These are phyloP conservation scores for Vigna hirtella DNA, from an alignment of 306 rosid species.

Conservation along the genomic window DNA sequence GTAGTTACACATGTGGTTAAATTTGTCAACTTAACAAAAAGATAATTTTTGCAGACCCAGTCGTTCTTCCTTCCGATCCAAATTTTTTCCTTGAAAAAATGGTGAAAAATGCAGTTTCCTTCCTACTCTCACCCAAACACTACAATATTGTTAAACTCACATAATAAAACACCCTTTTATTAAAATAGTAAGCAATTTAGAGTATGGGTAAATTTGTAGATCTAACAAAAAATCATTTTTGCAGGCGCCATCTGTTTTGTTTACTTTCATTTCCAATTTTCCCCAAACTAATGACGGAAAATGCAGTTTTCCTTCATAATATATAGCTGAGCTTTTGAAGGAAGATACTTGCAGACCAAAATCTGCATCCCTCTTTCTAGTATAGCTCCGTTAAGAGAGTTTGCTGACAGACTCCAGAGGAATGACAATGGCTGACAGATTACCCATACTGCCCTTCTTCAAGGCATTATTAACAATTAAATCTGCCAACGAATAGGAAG, in stretches of 20 bases:
- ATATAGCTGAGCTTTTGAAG: constrained; percentile 65
- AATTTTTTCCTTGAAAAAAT: background rate
- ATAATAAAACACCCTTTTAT: background rate
- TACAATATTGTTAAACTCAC: constrained; percentile 31
- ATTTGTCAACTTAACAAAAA: background rate
- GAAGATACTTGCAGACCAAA: constrained; percentile 53
- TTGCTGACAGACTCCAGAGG: constrained; percentile 66
- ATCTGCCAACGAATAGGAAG: constrained; percentile 83
- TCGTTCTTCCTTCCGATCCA: background rate
- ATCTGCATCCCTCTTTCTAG: constrained; percentile 43
- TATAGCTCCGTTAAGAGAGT: constrained; percentile 46
- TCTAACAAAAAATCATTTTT: background rate
- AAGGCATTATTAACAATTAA: constrained; percentile 74
- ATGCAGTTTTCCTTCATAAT: constrained; percentile 12
- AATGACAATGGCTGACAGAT: constrained; percentile 86
- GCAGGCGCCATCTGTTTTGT: background rate
- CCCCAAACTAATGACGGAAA: background rate
- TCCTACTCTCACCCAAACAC: background rate
- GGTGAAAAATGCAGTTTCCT: background rate
- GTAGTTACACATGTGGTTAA: background rate
- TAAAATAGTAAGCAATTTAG: background rate
- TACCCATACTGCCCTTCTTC: constrained; percentile 86
- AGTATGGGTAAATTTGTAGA: background rate
- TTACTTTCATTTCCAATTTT: background rate
- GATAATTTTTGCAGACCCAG: background rate